Percentiles rank a stretch among this genome's conserved stretches.
These are phyloP conservation scores for Galerina sulciceps DNA, from an alignment of 768 basidiomycete species.

Conservation along the genomic window DNA sequence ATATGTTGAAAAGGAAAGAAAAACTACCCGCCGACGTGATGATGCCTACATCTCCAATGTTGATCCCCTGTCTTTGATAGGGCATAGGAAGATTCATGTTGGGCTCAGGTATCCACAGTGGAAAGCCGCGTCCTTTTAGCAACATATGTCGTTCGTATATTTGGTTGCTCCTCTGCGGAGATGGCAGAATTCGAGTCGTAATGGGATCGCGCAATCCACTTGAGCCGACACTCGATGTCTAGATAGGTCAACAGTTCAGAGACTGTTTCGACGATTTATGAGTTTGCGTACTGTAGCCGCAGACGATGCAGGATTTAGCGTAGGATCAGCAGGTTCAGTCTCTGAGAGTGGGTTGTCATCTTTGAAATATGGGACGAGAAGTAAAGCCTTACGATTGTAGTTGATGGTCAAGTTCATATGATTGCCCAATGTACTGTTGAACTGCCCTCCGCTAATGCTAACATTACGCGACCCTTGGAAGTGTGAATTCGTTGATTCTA, in stretches of 20 bases:
- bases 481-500: not conserved
- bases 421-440: not conserved
- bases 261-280: too few species aligned
- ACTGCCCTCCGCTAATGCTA: not conserved
- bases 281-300: too few species aligned
- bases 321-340: not conserved
- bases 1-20: constrained; percentile 42
- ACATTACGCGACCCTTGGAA: not conserved
- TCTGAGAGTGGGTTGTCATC: not conserved
- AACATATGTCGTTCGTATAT: constrained; percentile 26
- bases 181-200: not conserved
- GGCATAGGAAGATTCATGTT: constrained; percentile 23
- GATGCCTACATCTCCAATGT: constrained; percentile 44
- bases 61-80: constrained; percentile 31
- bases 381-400: not conserved
- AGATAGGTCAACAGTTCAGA: too few species aligned
- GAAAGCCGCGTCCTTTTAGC: constrained; percentile 33
- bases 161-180: constrained; percentile 9
- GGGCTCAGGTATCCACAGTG: constrained; percentile 39
- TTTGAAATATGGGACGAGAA: not conserved
- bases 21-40: constrained; percentile 38
- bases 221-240: too few species aligned
- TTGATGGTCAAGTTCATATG: not conserved
- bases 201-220: too few species aligned
- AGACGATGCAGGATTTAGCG: too few species aligned